Conservation (phyloP, 495 filamentous ascomycete genomes). For the Hypoxylon rickii region DNA sequence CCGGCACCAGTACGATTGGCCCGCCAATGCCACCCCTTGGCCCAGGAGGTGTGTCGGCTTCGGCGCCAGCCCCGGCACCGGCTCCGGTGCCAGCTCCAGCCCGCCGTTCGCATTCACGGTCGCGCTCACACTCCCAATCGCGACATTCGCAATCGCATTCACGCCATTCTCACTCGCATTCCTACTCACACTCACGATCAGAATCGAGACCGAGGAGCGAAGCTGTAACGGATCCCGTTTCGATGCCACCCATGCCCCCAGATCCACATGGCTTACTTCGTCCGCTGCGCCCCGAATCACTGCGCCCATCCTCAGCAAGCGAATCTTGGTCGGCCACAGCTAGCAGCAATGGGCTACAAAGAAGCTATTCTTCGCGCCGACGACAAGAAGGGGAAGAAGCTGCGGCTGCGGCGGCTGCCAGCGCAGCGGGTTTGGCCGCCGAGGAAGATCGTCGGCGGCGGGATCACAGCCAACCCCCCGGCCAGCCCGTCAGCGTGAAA, state of each 20-base stretch:
- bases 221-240: slow-evolving; percentile 37
- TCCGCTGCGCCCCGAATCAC: slow-evolving; percentile 61
- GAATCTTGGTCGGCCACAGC: too few species aligned
- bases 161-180: too few species aligned
- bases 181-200: slow-evolving; percentile 36
- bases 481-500: slow-evolving; percentile 75
- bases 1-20: slow-evolving; percentile 27
- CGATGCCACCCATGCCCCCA: slow-evolving; percentile 56
- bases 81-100: slow-evolving; percentile 16
- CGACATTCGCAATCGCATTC: slow-evolving; percentile 18
- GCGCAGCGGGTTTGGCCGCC: slow-evolving; percentile 45
- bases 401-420: slow-evolving; percentile 54
- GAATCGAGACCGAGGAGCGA: slow-evolving; percentile 42
- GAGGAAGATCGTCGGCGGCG: slow-evolving; percentile 48
- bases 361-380: slow-evolving; percentile 46
- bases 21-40: slow-evolving; percentile 47
- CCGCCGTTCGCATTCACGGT: too few species aligned
- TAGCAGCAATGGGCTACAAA: slow-evolving; percentile 53
- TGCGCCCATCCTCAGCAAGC: slow-evolving; percentile 51
- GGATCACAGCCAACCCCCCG: slow-evolving; percentile 47
- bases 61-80: slow-evolving; percentile 37
- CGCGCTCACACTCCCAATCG: slow-evolving; percentile 32
- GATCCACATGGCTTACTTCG: slow-evolving; percentile 63
- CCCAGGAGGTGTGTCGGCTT: slow-evolving; percentile 51
- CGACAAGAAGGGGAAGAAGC: slow-evolving; percentile 51